These are phyloP conservation scores for Tricholoma bakamatsutake DNA, from an alignment of 768 basidiomycete species.

Conservation along the genomic window DNA sequence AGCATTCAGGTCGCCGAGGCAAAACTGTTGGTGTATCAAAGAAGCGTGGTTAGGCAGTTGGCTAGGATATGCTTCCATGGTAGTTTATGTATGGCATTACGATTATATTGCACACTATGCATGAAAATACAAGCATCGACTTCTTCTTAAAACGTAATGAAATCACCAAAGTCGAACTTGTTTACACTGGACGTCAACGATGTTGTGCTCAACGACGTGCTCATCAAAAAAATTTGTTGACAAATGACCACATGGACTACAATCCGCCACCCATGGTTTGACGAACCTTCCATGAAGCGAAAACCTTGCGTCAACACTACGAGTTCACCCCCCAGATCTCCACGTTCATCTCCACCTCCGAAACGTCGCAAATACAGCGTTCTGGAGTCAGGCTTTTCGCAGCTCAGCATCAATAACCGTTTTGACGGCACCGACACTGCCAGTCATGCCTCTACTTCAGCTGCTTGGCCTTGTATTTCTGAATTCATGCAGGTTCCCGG, in stretches of 20 bases:
- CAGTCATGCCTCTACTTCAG: constrained; percentile 5
- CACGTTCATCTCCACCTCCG: constrained; percentile 18
- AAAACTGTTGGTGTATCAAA: constrained; percentile 97
- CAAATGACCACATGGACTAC: constrained; percentile 24
- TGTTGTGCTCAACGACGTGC: not conserved
- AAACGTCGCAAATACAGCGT: constrained; percentile 46
- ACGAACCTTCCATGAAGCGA: constrained; percentile 32
- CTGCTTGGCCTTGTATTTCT: constrained; percentile 7
- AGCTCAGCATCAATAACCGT: constrained; percentile 33
- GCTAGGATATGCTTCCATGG: constrained; percentile 9
- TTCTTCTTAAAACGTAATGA: not conserved
- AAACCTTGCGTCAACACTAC: constrained; percentile 24
- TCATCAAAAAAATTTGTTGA: too few relatives aligned
- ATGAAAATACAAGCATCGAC: constrained; percentile 3
- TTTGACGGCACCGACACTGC: constrained; percentile 6
- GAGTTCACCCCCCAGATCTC: not conserved
- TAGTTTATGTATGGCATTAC: constrained; percentile 8
- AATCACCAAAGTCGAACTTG: too few relatives aligned
- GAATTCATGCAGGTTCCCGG: constrained; percentile 6
- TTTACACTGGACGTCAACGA: not conserved
- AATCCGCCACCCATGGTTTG: constrained; percentile 41
- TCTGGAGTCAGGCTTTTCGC: constrained; percentile 54
- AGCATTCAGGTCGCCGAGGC: constrained; percentile 72
- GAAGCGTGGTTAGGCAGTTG: constrained; percentile 54
- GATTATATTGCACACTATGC: constrained; percentile 7